A percentile compares a stretch with the other conserved stretches of the same genome.
These are phyloP conservation scores for Cyberlindnera bimundalis DNA, from an alignment of 805 yeast genomes.

Conservation along the genomic window DNA sequence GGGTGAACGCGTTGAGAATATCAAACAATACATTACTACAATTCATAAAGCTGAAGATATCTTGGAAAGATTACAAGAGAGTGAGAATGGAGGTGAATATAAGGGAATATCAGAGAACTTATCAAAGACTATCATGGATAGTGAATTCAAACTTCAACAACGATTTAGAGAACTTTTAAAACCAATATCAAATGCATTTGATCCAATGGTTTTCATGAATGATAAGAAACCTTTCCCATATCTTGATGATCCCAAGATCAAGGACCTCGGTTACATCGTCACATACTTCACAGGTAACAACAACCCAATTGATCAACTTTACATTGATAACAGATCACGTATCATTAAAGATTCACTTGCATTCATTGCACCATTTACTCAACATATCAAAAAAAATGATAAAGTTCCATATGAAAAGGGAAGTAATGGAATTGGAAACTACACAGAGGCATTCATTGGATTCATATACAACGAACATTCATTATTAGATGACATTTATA, in stretches of 20 bases:
- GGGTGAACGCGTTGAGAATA: slow-evolving; percentile 31
- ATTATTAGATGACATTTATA: slow-evolving; percentile 41
- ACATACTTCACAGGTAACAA: slow-evolving; percentile 41
- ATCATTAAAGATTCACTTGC: slow-evolving; percentile 42
- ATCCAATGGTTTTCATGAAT: slow-evolving; percentile 40
- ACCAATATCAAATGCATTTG: slow-evolving; percentile 39
- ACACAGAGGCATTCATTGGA: slow-evolving; percentile 49
- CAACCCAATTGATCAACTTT: slow-evolving; percentile 31
- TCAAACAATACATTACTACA: slow-evolving; percentile 35
- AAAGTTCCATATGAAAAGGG: slow-evolving; percentile 59
- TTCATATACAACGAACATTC: slow-evolving; percentile 49
- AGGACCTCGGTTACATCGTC: slow-evolving; percentile 40
- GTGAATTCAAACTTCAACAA: slow-evolving; percentile 51
- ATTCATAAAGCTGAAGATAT: slow-evolving; percentile 45
- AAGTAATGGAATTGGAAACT: slow-evolving; percentile 52
- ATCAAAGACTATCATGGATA: slow-evolving; percentile 49
- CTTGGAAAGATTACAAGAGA: slow-evolving; percentile 31
- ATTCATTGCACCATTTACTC: slow-evolving; percentile 44
- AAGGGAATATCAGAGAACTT: slow-evolving; percentile 65
- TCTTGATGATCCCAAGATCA: slow-evolving; percentile 33
- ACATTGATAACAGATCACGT: slow-evolving; percentile 40
- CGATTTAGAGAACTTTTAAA: slow-evolving; percentile 46
- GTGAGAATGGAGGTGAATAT: slow-evolving; percentile 45
- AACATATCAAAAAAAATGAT: slow-evolving; percentile 34
- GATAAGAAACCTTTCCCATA: slow-evolving; percentile 41